phyloP scores from a whole-genome alignment of 495 filamentous ascomycete species.

The Neurospora discreta region DNA sequence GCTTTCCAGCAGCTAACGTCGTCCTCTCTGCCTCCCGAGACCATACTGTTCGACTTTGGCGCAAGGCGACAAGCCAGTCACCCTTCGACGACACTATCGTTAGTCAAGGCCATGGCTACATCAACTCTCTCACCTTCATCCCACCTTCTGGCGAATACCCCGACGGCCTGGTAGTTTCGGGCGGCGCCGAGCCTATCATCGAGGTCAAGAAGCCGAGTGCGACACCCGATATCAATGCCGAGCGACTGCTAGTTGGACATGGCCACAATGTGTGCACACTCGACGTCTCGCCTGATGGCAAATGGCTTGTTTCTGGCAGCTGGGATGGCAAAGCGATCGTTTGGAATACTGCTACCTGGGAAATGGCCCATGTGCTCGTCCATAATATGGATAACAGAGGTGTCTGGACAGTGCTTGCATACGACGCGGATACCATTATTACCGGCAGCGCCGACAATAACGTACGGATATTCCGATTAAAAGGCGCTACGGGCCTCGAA shows the following conservation, averaged over 20 bases:
- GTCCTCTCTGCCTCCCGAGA: constrained; percentile 84
- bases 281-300: constrained; percentile 59
- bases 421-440: constrained; percentile 67
- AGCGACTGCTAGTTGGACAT: constrained; percentile 80
- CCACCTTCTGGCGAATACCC: constrained; percentile 58
- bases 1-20: constrained; percentile 61
- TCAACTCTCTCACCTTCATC: constrained; percentile 74
- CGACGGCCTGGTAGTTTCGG: constrained; percentile 75
- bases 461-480: constrained; percentile 67
- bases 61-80: constrained; percentile 42
- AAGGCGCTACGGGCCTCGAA: constrained; percentile 52
- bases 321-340: constrained; percentile 84
- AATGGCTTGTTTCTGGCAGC: constrained; percentile 76
- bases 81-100: constrained; percentile 70
- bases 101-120: constrained; percentile 65
- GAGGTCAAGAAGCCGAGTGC: constrained; percentile 65
- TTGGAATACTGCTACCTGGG: constrained; percentile 70
- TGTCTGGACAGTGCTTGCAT: constrained; percentile 85
- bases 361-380: constrained; percentile 43
- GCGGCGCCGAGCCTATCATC: constrained; percentile 84
- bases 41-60: constrained; percentile 83
- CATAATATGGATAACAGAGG: constrained; percentile 64
- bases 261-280: constrained; percentile 75
- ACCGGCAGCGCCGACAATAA: constrained; percentile 87
- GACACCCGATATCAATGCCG: constrained; percentile 57